Conservation (phyloP, 768 basidiomycete genomes). For the Tricholomella constricta region DNA sequence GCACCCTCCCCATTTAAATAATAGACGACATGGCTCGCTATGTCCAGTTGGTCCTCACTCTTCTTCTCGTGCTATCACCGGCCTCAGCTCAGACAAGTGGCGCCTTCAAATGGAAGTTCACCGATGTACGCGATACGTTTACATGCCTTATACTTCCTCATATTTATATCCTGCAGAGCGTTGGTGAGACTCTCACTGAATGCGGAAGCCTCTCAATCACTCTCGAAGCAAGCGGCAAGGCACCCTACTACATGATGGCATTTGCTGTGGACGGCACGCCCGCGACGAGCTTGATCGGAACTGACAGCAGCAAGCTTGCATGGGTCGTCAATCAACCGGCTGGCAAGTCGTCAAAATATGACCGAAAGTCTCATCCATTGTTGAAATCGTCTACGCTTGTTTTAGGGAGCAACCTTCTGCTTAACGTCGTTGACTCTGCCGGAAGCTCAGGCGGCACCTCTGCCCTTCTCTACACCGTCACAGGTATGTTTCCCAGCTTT, state of each 20-base stretch:
- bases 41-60: not conserved
- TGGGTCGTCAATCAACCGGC: conserved; percentile 44
- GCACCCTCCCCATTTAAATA: too few relatives aligned
- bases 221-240: conserved; percentile 10
- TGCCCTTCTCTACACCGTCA: conserved; percentile 35
- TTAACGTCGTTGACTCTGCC: conserved; percentile 46
- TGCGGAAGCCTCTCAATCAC: not conserved
- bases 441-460: conserved; percentile 45
- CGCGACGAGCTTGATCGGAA: conserved; percentile 37
- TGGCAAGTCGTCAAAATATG: conserved; percentile 31
- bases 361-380: not conserved
- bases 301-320: conserved; percentile 33
- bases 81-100: conserved; percentile 1
- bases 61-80: not conserved
- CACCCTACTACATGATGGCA: conserved; percentile 47
- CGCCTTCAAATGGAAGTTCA: conserved; percentile 4
- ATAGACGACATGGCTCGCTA: too few relatives aligned
- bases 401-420: conserved; percentile 43
- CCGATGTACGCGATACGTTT: not conserved
- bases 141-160: not conserved
- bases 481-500: conserved; percentile 28
- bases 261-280: conserved; percentile 39
- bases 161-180: not conserved
- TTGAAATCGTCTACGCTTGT: not conserved
- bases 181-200: not conserved